Conservation (phyloP, 441 rosid genomes). For the Eruca vesicaria region DNA sequence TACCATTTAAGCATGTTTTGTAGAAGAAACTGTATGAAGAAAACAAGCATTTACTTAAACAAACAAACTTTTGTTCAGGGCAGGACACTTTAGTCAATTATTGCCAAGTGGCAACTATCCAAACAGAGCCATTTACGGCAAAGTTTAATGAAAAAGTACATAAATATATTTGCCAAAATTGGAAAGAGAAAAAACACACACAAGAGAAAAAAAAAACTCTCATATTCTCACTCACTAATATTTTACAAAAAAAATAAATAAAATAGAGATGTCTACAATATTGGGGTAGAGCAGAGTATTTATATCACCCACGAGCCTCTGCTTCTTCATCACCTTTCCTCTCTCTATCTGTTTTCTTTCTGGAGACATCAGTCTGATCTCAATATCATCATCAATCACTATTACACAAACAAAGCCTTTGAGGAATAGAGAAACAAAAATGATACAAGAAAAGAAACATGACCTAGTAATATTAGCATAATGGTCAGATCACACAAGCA, state of each 20-base stretch:
- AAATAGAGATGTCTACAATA: neutral
- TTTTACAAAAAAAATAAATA: neutral
- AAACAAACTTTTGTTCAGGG: neutral
- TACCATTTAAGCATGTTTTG: neutral
- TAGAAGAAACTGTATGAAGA: neutral
- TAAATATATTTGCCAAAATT: conserved; percentile 46
- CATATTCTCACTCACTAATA: neutral
- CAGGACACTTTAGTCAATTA: conserved; percentile 40
- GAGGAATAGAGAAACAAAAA: conserved; percentile 17
- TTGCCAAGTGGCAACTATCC: conserved; percentile 32
- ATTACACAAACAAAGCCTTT: conserved; percentile 13
- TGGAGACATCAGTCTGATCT: conserved; percentile 28
- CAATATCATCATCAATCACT: conserved; percentile 1
- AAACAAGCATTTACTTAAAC: neutral
- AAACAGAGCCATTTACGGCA: conserved; percentile 52
- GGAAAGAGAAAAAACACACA: conserved; percentile 45
- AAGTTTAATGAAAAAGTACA: conserved; percentile 42
- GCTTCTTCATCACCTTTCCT: conserved; percentile 48
- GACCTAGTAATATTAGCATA: conserved; percentile 11
- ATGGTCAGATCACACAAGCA: conserved; percentile 42
- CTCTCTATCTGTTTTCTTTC: conserved; percentile 51
- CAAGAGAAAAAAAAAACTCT: neutral
- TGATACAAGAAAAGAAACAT: conserved; percentile 41
- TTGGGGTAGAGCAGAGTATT: conserved; percentile 51
- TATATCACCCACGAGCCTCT: conserved; percentile 70